phyloP scores from a whole-genome alignment of 2,329 filamentous ascomycete species.

The Cordyceps javanica region DNA sequence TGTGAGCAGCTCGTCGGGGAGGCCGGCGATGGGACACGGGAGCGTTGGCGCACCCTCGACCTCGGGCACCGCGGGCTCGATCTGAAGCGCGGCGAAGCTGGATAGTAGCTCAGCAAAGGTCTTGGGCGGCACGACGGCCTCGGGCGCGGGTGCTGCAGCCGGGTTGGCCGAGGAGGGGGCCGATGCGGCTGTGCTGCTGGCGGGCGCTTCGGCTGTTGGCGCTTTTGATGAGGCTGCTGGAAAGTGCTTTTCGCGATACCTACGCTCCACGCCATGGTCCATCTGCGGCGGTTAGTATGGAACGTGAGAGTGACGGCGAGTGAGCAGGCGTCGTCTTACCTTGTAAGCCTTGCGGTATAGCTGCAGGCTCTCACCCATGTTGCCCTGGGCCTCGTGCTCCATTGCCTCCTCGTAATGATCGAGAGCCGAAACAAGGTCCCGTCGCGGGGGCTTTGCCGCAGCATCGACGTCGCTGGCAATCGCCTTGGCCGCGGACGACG shows the following conservation, averaged over 20 bases:
- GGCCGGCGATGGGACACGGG: conserved; percentile 69
- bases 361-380: conserved; percentile 78
- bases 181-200: conserved; percentile 20
- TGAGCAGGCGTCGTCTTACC: conserved; percentile 38
- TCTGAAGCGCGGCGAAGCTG: conserved; percentile 65
- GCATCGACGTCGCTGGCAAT: conserved; percentile 12
- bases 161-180: conserved; percentile 30
- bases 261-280: conserved; percentile 75
- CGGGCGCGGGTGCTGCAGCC: conserved; percentile 36
- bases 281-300: conserved; percentile 46
- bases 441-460: conserved; percentile 20
- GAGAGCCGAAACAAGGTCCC: conserved; percentile 65
- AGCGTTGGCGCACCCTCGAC: conserved; percentile 67
- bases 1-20: conserved; percentile 80
- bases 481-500: conserved; percentile 15
- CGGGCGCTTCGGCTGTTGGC: conserved; percentile 12
- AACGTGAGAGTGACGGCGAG: neutral
- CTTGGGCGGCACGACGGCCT: conserved; percentile 34
- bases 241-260: conserved; percentile 89
- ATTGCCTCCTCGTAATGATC: conserved; percentile 93
- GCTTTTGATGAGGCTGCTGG: conserved; percentile 49
- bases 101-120: conserved; percentile 64
- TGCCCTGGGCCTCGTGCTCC: conserved; percentile 79
- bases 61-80: conserved; percentile 59
- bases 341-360: conserved; percentile 88